Base-by-base conservation (phyloP, 345 rosid species). In the Brassica juncea region DNA sequence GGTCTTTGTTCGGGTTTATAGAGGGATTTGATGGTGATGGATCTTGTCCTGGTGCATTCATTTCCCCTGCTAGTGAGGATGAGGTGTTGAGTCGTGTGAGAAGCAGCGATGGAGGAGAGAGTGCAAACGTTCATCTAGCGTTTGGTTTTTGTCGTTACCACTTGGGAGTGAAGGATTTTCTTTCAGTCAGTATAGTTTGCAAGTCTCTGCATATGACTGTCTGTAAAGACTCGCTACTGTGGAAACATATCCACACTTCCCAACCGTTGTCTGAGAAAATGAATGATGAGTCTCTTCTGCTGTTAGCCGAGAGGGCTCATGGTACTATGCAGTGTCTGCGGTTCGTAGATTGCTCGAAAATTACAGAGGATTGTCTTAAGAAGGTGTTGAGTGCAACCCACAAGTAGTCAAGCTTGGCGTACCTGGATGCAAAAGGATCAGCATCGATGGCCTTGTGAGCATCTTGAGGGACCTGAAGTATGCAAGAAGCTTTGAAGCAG, bases 361-460 rank as follows among this genome's bases (percentile, higher is more conserved):
- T 94, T 74, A 91, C 95, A 62, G 93, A 91, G 82, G 90, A 84
- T 63, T 90, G 89, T 65, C 83, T 94, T 81, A 87, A 74, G 71
- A 76, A 73, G 4, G 94, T 90, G 54, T 85, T 94, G 74, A 85
- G 64, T 84, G 70, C 30, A 92, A 91, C 81, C 91, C 90, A 4
- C 88, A 83, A 84, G 72, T 94, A 47, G 80, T 83, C 66, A 91
- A 88, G 99, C 83, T 95, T 71, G 86, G 91, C 78, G 92, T 95
- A 35, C 88, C 99, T 78, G 99, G 93, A 76, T 95, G 98, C 80
- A 84, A 91, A 76, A 88, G 89, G 78, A 87, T 95, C 72, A 88
- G 86, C 62, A 85, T 90, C 4, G 85, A 88, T 70, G 91, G 97
- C 58, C 80, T 95, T 27, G 68, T 95, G 72, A 83, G 84, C 61